Percentiles rank a stretch among this genome's conserved stretches.
Conservation (phyloP, 2,329 filamentous ascomycete genomes). For the Colletotrichum zoysiae region DNA sequence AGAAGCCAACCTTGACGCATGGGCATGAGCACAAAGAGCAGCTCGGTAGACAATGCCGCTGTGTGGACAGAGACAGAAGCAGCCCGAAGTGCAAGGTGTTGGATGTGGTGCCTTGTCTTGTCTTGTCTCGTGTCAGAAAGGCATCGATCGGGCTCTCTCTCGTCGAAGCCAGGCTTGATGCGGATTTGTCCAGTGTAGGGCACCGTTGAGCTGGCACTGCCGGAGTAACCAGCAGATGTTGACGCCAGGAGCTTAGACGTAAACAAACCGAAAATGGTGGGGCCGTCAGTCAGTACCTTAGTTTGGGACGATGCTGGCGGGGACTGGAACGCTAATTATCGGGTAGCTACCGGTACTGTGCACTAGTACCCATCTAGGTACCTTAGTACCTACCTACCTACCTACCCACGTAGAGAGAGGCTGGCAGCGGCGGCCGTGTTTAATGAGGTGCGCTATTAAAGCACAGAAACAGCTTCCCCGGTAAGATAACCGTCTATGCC, state of each 20-base stretch:
- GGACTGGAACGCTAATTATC: constrained; percentile 5
- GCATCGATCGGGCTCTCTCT: neutral
- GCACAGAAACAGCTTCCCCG: neutral
- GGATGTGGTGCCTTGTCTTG: constrained; percentile 3
- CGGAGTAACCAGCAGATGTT: constrained; percentile 41
- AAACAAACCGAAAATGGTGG: constrained; percentile 40
- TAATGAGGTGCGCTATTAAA: too few relatives aligned
- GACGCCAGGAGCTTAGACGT: constrained; percentile 39
- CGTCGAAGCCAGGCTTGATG: constrained; percentile 12
- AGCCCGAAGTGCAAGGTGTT: neutral
- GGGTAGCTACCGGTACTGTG: neutral
- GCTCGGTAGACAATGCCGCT: constrained; percentile 19
- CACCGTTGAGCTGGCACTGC: constrained; percentile 41
- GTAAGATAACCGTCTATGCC: constrained; percentile 3
- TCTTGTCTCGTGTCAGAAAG: constrained; percentile 3
- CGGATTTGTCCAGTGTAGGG: constrained; percentile 24
- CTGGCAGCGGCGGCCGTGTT: too few relatives aligned
- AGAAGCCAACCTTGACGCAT: constrained; percentile 14
- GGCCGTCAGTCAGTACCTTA: constrained; percentile 24
- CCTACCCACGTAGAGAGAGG: too few relatives aligned
- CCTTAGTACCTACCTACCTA: too few relatives aligned
- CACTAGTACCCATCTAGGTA: neutral
- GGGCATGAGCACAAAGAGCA: constrained; percentile 7
- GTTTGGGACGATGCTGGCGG: constrained; percentile 6
- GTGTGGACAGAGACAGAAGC: constrained; percentile 10